A percentile compares a stretch with the other conserved stretches of the same genome.
Evolutionary conservation across 1,284 basidiomycete species (phyloP).

Genomic region (Tylopilus orsonianus): DNA sequence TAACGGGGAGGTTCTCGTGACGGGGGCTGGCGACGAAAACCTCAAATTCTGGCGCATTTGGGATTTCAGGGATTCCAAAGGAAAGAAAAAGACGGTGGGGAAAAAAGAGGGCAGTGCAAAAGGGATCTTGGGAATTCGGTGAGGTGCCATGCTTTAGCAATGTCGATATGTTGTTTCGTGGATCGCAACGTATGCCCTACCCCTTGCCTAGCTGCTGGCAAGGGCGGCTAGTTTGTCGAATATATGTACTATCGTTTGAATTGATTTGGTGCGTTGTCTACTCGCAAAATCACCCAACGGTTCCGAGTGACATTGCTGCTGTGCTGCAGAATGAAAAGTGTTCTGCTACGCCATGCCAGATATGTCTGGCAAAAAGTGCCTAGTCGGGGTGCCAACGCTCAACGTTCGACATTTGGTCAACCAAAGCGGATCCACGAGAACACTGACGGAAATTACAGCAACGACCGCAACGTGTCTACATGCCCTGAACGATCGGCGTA

Average conservation of each 20-base stretch:
- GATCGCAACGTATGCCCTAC: neutral
- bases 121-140: slow-evolving; percentile 38
- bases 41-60: slow-evolving; percentile 90
- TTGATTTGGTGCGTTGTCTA: neutral
- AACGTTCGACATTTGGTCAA: too few species aligned
- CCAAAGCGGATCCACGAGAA: too few species aligned
- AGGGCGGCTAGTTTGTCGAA: neutral
- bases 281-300: too few species aligned
- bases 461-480: slow-evolving; percentile 11
- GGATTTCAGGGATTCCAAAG: slow-evolving; percentile 52
- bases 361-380: too few species aligned
- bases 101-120: slow-evolving; percentile 38
- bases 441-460: too few species aligned
- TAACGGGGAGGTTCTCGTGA: slow-evolving; percentile 86
- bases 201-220: slow-evolving; percentile 1
- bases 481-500: slow-evolving; percentile 57
- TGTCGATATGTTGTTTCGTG: neutral
- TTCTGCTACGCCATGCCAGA: too few species aligned
- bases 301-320: too few species aligned
- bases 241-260: neutral
- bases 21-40: slow-evolving; percentile 91
- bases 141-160: slow-evolving; percentile 2
- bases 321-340: too few species aligned
- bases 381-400: too few species aligned
- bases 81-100: slow-evolving; percentile 43